These are phyloP conservation scores for Inonotus hispidus DNA, from an alignment of 1,284 basidiomycete genomes.

Conservation along the genomic window DNA sequence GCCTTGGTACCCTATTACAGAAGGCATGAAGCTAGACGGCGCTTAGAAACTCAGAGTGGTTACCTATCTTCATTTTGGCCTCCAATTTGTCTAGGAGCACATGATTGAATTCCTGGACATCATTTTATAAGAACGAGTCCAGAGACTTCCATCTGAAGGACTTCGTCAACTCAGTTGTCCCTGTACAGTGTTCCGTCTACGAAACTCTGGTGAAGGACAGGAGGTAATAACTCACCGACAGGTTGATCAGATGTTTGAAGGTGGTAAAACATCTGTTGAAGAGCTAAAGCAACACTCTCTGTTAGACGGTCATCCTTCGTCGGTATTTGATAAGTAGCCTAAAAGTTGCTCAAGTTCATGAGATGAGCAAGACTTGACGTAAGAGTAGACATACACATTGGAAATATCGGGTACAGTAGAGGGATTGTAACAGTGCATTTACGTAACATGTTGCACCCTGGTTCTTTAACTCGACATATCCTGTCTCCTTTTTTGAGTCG, in stretches of 20 bases:
- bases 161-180: conserved; percentile 96
- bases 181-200: conserved; percentile 32
- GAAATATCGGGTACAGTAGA: conserved; percentile 71
- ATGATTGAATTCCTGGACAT: conserved; percentile 98
- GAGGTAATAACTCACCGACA: conserved; percentile 59
- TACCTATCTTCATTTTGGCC: conserved; percentile 96
- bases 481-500: conserved; percentile 99
- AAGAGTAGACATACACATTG: too few relatives aligned
- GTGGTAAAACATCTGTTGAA: conserved; percentile 98
- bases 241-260: conserved; percentile 98
- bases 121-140: conserved; percentile 98
- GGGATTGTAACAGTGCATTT: conserved; percentile 99
- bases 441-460: conserved; percentile 99
- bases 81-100: conserved; percentile 97
- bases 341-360: too few relatives aligned
- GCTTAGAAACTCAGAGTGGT: too few relatives aligned
- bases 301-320: conserved; percentile 94
- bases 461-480: conserved; percentile 97
- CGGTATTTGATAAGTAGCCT: conserved; percentile 99
- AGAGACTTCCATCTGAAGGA: conserved; percentile 99
- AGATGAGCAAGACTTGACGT: not conserved
- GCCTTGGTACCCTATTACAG: too few relatives aligned
- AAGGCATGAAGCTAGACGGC: too few relatives aligned
- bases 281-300: conserved; percentile 89
- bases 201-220: not conserved